Conservation (phyloP, 1,139 yeast genomes). For the Citeromyces hawaiiensis region DNA sequence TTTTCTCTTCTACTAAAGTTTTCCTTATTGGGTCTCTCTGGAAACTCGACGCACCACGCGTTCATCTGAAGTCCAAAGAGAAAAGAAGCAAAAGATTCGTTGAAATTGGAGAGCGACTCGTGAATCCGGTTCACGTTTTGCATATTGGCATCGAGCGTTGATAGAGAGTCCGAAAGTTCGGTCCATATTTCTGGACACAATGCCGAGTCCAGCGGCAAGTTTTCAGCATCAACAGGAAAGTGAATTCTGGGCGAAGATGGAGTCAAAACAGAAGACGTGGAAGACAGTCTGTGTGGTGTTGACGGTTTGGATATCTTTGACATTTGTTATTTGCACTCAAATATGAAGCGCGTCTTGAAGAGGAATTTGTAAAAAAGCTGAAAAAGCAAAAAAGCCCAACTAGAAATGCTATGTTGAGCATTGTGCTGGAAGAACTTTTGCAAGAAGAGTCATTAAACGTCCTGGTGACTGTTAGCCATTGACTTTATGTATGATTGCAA, state of each 20-base stretch:
- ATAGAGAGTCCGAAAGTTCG: slow-evolving; percentile 27
- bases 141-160: slow-evolving; percentile 34
- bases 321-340: background rate
- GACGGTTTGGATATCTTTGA: slow-evolving; percentile 8
- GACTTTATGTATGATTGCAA: too few species aligned
- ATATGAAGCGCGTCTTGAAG: too few species aligned
- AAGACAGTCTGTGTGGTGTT: slow-evolving; percentile 17
- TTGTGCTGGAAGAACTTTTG: too few species aligned
- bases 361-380: too few species aligned
- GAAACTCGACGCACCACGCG: slow-evolving; percentile 54
- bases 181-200: slow-evolving; percentile 12
- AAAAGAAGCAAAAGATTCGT: slow-evolving; percentile 50
- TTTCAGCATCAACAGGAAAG: slow-evolving; percentile 22
- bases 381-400: too few species aligned
- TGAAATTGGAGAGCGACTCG: slow-evolving; percentile 37
- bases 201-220: slow-evolving; percentile 3
- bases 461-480: too few species aligned
- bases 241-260: slow-evolving; percentile 23
- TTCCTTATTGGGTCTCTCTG: slow-evolving; percentile 27
- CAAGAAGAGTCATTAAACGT: too few species aligned
- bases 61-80: slow-evolving; percentile 49
- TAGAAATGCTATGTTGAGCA: too few species aligned
- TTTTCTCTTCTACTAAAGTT: slow-evolving; percentile 39
- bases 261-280: slow-evolving; percentile 20
- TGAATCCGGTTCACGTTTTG: slow-evolving; percentile 32